These are phyloP conservation scores for Spinacia oleracea DNA, from an alignment of 179 eudicot genomes.

Conservation along the genomic window DNA sequence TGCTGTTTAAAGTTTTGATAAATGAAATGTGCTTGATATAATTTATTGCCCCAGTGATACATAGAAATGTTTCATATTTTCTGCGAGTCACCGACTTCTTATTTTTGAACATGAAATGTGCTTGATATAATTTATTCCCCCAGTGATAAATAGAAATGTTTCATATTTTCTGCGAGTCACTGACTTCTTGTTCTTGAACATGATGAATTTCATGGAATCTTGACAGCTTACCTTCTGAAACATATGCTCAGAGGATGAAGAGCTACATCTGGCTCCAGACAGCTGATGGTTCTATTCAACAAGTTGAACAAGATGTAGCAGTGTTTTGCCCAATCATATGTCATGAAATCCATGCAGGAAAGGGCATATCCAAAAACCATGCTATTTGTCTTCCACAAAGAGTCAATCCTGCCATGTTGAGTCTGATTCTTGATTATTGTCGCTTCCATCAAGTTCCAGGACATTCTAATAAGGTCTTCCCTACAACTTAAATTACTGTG, in stretches of 20 bases:
- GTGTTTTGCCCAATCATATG: conserved; percentile 77
- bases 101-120: conserved; percentile 16
- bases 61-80: neutral
- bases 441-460: conserved; percentile 90
- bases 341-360: conserved; percentile 71
- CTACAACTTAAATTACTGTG: neutral
- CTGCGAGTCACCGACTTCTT: conserved; percentile 5
- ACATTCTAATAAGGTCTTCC: conserved; percentile 77
- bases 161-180: neutral
- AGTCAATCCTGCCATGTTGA: conserved; percentile 71
- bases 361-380: conserved; percentile 72
- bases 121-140: neutral
- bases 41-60: neutral
- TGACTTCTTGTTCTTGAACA: conserved; percentile 20
- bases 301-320: conserved; percentile 84
- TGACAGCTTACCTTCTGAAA: conserved; percentile 35
- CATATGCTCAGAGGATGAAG: conserved; percentile 46
- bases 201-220: conserved; percentile 14
- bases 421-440: conserved; percentile 84
- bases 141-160: neutral
- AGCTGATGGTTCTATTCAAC: conserved; percentile 79
- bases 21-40: neutral
- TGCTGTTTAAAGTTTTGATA: neutral
- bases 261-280: conserved; percentile 82
- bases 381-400: conserved; percentile 80